These are phyloP conservation scores for Cutaneotrichosporon sp. DNA, from an alignment of 1,284 basidiomycete genomes.

Conservation along the genomic window DNA sequence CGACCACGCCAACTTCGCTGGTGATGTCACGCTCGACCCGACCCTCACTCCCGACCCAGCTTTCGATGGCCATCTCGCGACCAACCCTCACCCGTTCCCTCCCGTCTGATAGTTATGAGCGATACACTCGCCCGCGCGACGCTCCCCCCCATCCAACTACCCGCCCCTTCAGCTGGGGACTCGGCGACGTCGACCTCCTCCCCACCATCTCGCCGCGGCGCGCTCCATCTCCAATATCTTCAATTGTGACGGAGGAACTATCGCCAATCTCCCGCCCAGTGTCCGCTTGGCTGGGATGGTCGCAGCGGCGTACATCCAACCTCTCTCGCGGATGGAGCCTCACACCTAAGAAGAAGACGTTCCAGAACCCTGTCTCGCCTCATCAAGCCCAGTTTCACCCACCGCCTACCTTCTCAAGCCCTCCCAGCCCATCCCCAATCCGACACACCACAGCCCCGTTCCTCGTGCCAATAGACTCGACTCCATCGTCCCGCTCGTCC, in stretches of 20 bases:
- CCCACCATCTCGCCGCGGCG: not conserved
- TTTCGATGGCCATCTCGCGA: constrained; percentile 1
- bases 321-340: not conserved
- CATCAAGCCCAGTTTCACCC: no score
- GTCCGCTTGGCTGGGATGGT: not conserved
- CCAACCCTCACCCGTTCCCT: not conserved
- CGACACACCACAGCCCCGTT: not conserved
- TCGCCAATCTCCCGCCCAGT: not conserved
- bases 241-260: not conserved
- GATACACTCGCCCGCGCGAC: not conserved
- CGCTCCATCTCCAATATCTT: not conserved
- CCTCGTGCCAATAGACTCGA: not conserved
- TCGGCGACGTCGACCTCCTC: constrained; percentile 5
- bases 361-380: not conserved
- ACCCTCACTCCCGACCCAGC: not conserved
- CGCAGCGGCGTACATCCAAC: not conserved
- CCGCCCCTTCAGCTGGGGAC: not conserved
- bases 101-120: not conserved
- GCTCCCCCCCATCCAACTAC: not conserved
- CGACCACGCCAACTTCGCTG: not conserved
- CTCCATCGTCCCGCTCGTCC: constrained; percentile 2
- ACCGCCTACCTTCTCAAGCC: not conserved
- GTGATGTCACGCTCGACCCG: not conserved
- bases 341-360: not conserved
- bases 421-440: not conserved